phyloP scores from a whole-genome alignment of 768 basidiomycete species.

The Boletus edulis region DNA sequence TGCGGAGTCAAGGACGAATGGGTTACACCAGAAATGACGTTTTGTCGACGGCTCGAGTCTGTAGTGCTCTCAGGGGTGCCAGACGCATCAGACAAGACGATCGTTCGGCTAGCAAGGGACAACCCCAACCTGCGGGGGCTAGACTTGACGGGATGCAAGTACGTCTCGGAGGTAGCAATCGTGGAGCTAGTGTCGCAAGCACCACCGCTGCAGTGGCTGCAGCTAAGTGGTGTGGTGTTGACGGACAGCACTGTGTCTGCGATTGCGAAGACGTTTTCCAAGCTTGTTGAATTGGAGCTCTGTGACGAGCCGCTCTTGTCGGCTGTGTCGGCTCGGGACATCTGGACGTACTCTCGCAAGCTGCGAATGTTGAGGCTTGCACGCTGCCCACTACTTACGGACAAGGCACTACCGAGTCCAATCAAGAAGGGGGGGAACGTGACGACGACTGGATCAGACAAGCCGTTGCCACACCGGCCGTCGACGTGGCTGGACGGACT shows the following conservation, averaged over 20 bases:
- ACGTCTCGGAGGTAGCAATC: conserved; percentile 77
- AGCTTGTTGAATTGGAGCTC: conserved; percentile 80
- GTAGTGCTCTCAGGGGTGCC: conserved; percentile 67
- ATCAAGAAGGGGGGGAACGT: conserved; percentile 33
- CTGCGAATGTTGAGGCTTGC: conserved; percentile 74
- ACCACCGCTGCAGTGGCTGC: conserved; percentile 69
- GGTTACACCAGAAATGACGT: conserved; percentile 52
- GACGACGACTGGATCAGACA: conserved; percentile 33
- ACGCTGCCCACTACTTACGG: conserved; percentile 73
- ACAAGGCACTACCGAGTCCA: conserved; percentile 71
- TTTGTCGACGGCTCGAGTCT: conserved; percentile 65
- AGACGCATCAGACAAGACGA: conserved; percentile 65
- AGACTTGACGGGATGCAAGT: conserved; percentile 71
- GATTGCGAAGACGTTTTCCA: conserved; percentile 71
- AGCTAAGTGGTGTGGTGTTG: conserved; percentile 65
- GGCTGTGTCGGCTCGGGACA: conserved; percentile 65
- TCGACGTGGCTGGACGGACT: conserved; percentile 59
- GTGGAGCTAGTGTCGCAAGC: conserved; percentile 67
- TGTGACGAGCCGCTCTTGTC: conserved; percentile 67
- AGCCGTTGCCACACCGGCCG: conserved; percentile 55
- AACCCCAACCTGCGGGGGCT: conserved; percentile 71
- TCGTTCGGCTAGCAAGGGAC: conserved; percentile 58
- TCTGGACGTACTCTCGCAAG: conserved; percentile 80
- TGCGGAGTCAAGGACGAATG: conserved; percentile 53
- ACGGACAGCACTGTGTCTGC: conserved; percentile 61